Evolutionary conservation across 2,329 filamentous ascomycete genomes (phyloP), one percentile per base, ranked within the genome.

Genomic region (Sporothrix pseudoabietina): DNA sequence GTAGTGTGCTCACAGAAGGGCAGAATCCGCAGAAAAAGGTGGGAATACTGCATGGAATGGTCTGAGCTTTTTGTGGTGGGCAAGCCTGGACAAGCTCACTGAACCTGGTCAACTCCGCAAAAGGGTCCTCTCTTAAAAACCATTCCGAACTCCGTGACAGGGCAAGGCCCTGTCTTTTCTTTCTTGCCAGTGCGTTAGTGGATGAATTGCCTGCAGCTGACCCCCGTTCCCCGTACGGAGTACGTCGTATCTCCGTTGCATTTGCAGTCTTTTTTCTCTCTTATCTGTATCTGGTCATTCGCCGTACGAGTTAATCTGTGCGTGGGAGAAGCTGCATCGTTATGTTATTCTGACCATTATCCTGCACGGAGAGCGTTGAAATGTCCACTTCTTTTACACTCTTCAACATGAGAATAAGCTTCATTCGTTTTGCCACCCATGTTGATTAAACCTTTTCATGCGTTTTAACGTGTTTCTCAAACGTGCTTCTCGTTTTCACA

Each of bases 31-130:
- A 35, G 7, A 26, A 14, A 61, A 61, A 8, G 57, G 32, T 39
- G 44, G 16, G 57, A 14, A 61, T 26, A 32, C 54, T 19, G 54
- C n/a, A 39, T 47, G 39, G 61, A 39, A 66, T 66, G 61, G 61
- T 66, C 61, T 66, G 61, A 66, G 61, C 39, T 47, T 47, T 26
- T 16, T 44, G 41, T 14, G 41, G 41, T 14, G 41, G 41, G 12
- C 41, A 44, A 44, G 41, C 41, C 0, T 49, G 44, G 39, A n/a
- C 16, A 12, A 8, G 52, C 52, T 26, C 52, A 26, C 55, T 59
- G 55, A 59, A 66, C 61, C 61, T 66, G 61, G 61, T 47, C 61
- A 44, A 47, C 61, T 66, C 61, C 61, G 61, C 61, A 66, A 47
- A 47, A 65, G 19, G 35, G 57, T 16, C 32, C 10, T 63, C 59